Base-by-base conservation (phyloP, 2,329 filamentous ascomycete species). In the Parastagonospora avenae region DNA sequence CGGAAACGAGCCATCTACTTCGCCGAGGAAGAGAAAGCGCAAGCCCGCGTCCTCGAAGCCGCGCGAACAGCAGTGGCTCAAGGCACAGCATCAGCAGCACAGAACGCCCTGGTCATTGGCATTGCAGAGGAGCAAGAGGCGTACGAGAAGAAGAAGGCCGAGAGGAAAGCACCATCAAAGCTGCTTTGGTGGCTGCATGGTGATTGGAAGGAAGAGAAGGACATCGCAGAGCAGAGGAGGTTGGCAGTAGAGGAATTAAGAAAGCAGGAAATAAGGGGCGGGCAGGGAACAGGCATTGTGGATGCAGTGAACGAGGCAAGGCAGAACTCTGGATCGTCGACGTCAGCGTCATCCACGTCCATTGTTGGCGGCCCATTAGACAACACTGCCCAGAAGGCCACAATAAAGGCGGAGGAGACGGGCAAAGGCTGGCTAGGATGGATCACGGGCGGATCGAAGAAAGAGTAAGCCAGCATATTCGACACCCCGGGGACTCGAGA, bases 111-210 rank as follows among this genome's bases (percentile, higher is more conserved):
- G 27, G 74, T 84, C 30, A 74, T 78, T 40, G 73, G 76, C 69
- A 87, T 91, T 69, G 78, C 87, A 11, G 86, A 88, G 67, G 80
- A 83, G 43, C 78, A 86, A 58, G 82, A 82, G 61, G 78, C 80
- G 14, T 59, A 68, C 57, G 63, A 68, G 43, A 60, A 60, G 59
- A 72, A 71, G 62, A 67, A 64, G 58, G 66, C 68, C 1, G 67
- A 71, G 52, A 42, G 69, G 42, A 68, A 70, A 36, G 43, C 64
- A 8, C 59, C 60, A 1, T 71, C 67, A 9, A 65, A 56, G 57
- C 43, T 71, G 51, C 52, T 74, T 27, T 72, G 69, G 70, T 71
- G 66, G 66, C 30, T 69, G 46, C 68, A 73, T 35, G 70, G 70
- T 33, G 70, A 72, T 32, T 73, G 70, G 70, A 72, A 71, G 37